Evolutionary conservation across 78 protist species (phyloP), one percentile per base, ranked within the genome.

Genomic region (Dictyostelium brefeldianum): DNA sequence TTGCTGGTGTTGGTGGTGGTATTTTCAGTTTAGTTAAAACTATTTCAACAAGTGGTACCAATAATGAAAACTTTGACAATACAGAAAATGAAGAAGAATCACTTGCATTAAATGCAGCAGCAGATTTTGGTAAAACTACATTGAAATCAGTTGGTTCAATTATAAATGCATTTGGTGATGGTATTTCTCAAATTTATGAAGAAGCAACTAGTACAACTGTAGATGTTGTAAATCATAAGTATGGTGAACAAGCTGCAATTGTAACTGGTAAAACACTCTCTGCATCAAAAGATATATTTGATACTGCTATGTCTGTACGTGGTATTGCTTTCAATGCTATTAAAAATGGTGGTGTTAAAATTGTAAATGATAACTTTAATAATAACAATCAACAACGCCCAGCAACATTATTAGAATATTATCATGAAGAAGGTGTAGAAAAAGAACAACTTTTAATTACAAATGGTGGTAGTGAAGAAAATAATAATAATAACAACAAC

Each of bases 1-100:
- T 83, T 25, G 91, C 41, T n/a, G 41, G 41, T n/a, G 91, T 83
- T 22, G 91, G 91, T 14, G 74, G 25, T 51, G 93, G 93, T 57
- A 22, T 87, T n/a, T n/a, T 78, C 31, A 8, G 54, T 77, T 59
- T 74, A 2, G 74, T 87, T 2, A 74, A 80, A 27, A 46, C 25
- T 14, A 25, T 74, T 18, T 20, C 57, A 2, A 50, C 91, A n/a
- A n/a, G 46, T 14, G 46, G 25, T 22, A 36, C n/a, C 25, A 31
- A 59, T 57, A 29, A 20, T 22, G 7, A 71, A 46, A 62, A 8
- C 1, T 8, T 14, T 43, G 41, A 27, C 8, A 29, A n/a, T 5
- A 31, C 8, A 22, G 70, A 15, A 20, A 2, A 20, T 7, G 59
- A 46, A 27, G 31, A 56, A 15, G 59, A 71, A 22, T 31, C 62